Conservation (phyloP, 352 stramenopile species). For the Pythium rishiriense region DNA sequence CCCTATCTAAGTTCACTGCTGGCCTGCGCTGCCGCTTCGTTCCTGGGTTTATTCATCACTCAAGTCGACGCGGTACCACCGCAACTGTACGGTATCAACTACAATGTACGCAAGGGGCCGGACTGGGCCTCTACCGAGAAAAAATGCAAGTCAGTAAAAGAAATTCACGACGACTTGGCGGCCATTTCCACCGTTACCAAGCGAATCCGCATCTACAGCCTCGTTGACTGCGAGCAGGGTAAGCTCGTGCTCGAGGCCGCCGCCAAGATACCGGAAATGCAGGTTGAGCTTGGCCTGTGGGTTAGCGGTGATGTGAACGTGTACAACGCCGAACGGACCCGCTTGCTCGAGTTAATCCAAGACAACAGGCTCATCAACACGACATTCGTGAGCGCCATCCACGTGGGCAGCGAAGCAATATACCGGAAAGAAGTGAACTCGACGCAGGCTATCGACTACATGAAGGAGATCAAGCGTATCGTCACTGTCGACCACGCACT, state of each 20-base stretch:
- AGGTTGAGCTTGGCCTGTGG: conserved; percentile 65
- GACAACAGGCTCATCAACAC: conserved; percentile 21
- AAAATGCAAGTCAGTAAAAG: conserved; percentile 25
- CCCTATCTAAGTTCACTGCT: neutral
- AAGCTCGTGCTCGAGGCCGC: conserved; percentile 26
- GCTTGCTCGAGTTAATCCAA: conserved; percentile 33
- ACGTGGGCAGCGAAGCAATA: conserved; percentile 70
- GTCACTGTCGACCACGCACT: conserved; percentile 27
- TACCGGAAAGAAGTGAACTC: conserved; percentile 64
- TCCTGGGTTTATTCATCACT: neutral
- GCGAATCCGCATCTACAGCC: conserved; percentile 37
- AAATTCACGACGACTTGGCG: conserved; percentile 29
- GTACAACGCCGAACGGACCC: conserved; percentile 45
- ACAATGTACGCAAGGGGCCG: conserved; percentile 34
- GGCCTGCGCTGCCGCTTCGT: neutral
- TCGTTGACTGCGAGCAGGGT: conserved; percentile 37
- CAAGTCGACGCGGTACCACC: neutral
- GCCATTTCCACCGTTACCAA: conserved; percentile 23
- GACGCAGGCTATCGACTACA: conserved; percentile 38
- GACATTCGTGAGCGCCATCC: conserved; percentile 35
- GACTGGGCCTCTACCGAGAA: conserved; percentile 23
- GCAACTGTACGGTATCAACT: conserved; percentile 39
- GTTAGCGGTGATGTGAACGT: conserved; percentile 37
- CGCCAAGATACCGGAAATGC: conserved; percentile 18
- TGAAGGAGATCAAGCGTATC: conserved; percentile 46